A percentile compares a stretch with the other conserved stretches of the same genome.
phyloP scores from a whole-genome alignment of 495 filamentous ascomycete species.

The Penicillium steckii region DNA sequence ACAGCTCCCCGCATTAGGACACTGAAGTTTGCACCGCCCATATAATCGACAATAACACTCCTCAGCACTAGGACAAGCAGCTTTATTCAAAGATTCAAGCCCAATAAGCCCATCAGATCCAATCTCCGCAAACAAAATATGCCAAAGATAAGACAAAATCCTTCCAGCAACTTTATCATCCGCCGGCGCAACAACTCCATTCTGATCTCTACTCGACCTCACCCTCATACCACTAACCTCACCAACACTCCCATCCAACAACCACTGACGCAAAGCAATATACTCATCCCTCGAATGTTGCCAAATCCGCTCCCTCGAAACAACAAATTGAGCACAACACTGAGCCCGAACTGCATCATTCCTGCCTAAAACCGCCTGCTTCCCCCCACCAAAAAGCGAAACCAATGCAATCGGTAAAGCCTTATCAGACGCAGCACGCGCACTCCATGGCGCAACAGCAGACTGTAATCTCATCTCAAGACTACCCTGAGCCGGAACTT shows the following conservation, averaged over 20 bases:
- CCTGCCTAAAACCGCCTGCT: constrained; percentile 19
- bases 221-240: too few relatives aligned
- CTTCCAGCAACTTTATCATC: constrained; percentile 41
- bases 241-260: constrained; percentile 21
- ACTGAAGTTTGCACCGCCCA: constrained; percentile 36
- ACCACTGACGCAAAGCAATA: constrained; percentile 42
- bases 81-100: constrained; percentile 40
- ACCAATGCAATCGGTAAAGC: constrained; percentile 30
- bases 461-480: constrained; percentile 39
- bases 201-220: not conserved
- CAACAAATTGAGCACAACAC: constrained; percentile 49
- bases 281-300: constrained; percentile 40
- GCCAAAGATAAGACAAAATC: constrained; percentile 44
- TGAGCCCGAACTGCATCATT: constrained; percentile 38
- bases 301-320: constrained; percentile 32
- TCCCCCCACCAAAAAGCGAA: constrained; percentile 31
- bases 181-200: constrained; percentile 24
- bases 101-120: constrained; percentile 30
- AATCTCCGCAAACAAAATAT: constrained; percentile 40
- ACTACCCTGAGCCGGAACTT: constrained; percentile 34
- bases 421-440: constrained; percentile 38
- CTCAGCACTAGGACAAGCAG: constrained; percentile 37
- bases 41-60: constrained; percentile 48
- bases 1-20: constrained; percentile 29
- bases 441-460: constrained; percentile 37